Evolutionary conservation across 257 asterid genomes (phyloP).

Genomic region (Fraxinus anomala): DNA sequence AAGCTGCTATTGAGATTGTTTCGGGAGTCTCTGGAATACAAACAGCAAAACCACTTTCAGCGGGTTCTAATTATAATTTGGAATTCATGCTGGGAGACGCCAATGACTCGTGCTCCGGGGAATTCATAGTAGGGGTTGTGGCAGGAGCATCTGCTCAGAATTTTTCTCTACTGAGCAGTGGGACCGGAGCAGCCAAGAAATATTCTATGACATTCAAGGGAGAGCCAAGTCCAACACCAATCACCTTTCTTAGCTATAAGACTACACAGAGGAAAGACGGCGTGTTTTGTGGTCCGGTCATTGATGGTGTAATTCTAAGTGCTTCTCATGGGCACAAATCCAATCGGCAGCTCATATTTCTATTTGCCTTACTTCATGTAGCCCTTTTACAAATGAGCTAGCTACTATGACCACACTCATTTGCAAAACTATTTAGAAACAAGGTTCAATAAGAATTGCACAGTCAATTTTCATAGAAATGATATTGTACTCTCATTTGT

Average conservation of each 20-base stretch:
- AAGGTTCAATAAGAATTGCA: background rate
- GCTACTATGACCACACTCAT: constrained; percentile 7
- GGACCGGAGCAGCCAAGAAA: constrained; percentile 53
- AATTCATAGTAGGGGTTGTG: constrained; percentile 46
- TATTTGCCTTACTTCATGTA: constrained; percentile 31
- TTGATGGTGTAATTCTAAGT: constrained; percentile 49
- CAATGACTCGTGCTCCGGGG: constrained; percentile 59
- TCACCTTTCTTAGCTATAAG: constrained; percentile 53
- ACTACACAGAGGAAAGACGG: constrained; percentile 46
- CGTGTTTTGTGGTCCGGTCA: constrained; percentile 55
- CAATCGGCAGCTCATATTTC: constrained; percentile 20
- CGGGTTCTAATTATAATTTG: constrained; percentile 43
- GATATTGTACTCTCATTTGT: background rate
- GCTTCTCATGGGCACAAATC: constrained; percentile 30
- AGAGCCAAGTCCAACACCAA: constrained; percentile 40
- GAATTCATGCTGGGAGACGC: constrained; percentile 71
- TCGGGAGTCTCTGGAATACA: constrained; percentile 50
- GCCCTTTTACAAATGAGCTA: constrained; percentile 29
- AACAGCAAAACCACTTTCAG: constrained; percentile 43
- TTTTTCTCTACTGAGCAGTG: constrained; percentile 48
- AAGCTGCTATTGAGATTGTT: constrained; percentile 58
- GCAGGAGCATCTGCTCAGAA: constrained; percentile 57
- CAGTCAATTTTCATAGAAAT: background rate
- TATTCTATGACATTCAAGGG: constrained; percentile 45
- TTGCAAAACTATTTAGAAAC: background rate